Base-by-base conservation (phyloP, 1,284 basidiomycete genomes). In the Melampsora americana region DNA sequence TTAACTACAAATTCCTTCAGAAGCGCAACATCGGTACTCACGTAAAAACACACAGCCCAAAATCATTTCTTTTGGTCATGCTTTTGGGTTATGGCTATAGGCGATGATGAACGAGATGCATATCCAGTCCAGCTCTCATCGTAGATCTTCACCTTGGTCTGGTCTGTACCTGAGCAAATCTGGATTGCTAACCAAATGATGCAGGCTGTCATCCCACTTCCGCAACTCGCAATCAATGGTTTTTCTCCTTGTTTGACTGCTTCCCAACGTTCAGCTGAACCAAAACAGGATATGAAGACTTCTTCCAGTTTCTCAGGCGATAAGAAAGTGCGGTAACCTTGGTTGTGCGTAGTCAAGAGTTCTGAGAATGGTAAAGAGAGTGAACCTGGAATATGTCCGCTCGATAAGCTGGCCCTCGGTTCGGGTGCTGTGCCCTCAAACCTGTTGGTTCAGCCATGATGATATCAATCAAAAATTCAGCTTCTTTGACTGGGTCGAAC, bases 331-430 rank as follows among this genome's bases (percentile, higher is more conserved):
- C 90, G 90, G 83, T 90, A 95, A 11, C 81, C 11, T 20, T 65
- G 71, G 18, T 73, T 78, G 50, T 80, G 81, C 4, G 42, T 39
- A 79, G 87, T 84, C 75, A 98, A 86, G 81, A 99, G 91, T 14
- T 85, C 79, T 76, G 86, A 88, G 85, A 97, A 98, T 1, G 95
- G 92, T 20, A 98, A 85, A 0, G 92, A 91, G 79, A 89, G 85
- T 0, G 94, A 91, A 83, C 90, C 84, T 0, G 95, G 95, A 78
- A 99, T 95, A 83, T 99, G 96, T 0, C 96, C 96, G 0, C 92
- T 92, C 11, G 92, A 87, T 66, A 99, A 85, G 9, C 90, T 90
- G 1, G 92, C 87, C 23, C 95, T 88, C 5, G 96, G 96, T 83
- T 99, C 96, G 9, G 93, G 91, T 65, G 90, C 90, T 35, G 86